These are phyloP conservation scores for Arthrobotrys megalospora DNA, from an alignment of 2,329 filamentous ascomycete genomes.

Conservation along the genomic window DNA sequence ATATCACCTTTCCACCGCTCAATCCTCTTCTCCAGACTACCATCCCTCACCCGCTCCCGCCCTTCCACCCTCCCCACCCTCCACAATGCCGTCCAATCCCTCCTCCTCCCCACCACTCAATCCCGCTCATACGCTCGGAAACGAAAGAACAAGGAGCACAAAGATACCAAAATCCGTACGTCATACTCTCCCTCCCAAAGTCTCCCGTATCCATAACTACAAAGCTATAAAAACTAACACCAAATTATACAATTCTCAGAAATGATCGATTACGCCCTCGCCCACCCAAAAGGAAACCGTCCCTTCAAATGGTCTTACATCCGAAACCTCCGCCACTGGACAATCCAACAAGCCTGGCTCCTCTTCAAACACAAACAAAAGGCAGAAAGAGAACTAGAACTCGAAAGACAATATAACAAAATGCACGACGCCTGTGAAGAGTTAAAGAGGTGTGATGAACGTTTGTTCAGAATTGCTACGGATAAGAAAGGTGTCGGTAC, in stretches of 20 bases:
- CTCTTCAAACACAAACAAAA: slow-evolving; percentile 81
- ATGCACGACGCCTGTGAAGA: slow-evolving; percentile 91
- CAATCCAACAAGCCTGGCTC: slow-evolving; percentile 96
- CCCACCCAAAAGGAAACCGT: slow-evolving; percentile 77
- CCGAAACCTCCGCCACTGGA: slow-evolving; percentile 94
- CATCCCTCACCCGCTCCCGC: slow-evolving; percentile 24
- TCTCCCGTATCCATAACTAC: not conserved
- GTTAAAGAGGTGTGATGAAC: slow-evolving; percentile 74
- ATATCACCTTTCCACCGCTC: slow-evolving; percentile 60
- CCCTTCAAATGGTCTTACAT: slow-evolving; percentile 91
- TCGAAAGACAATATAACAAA: slow-evolving; percentile 83
- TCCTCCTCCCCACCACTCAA: slow-evolving; percentile 38
- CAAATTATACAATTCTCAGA: slow-evolving; percentile 44
- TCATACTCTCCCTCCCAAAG: not conserved
- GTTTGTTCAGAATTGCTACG: slow-evolving; percentile 88
- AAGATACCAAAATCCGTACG: slow-evolving; percentile 48
- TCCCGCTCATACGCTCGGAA: slow-evolving; percentile 50
- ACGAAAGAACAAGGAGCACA: slow-evolving; percentile 21
- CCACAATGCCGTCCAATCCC: slow-evolving; percentile 43
- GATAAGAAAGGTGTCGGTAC: slow-evolving; percentile 86
- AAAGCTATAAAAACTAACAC: not conserved
- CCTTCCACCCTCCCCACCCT: slow-evolving; percentile 42
- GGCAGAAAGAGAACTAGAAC: slow-evolving; percentile 76
- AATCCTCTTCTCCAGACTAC: slow-evolving; percentile 61
- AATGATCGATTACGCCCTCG: slow-evolving; percentile 79